Evolutionary conservation across 495 filamentous ascomycete species (phyloP), one percentile per base, ranked within the genome.

Genomic region (Aspergillus kassunensis): DNA sequence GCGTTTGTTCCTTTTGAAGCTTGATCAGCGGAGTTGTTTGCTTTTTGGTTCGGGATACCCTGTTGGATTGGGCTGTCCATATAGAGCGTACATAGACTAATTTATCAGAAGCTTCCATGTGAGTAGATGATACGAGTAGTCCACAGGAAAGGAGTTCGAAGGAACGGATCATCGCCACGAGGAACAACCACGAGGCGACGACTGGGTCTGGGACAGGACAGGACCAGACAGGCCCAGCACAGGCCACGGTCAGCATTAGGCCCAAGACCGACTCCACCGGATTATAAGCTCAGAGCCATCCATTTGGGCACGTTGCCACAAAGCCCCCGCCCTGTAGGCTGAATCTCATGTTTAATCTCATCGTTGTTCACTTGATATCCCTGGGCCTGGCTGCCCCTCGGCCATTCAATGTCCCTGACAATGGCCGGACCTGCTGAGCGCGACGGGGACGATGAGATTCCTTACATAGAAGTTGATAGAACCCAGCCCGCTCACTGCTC

Each of bases 291-390:
- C 37, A 47, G 53, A 62, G 61, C 68, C 68, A 69, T 56, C 64
- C 66, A 64, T 71, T 66, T 59, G 33, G 45, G 59, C 68, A 71
- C 68, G 68, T 71, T 71, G 44, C 36, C 15, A 42, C 46, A 35
- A 20, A 24, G 8, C 31, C 37, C 49, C 44, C 44, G 56, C 57
- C 61, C 61, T 44, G 42, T 41, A 37, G 34, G 24, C 24, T 27
- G 24, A n/a, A n/a, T n/a, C n/a, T n/a, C n/a, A n/a, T n/a, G n/a
- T n/a, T n/a, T n/a, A n/a, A n/a, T n/a, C n/a, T n/a, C n/a, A n/a
- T n/a, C n/a, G n/a, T n/a, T n/a, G n/a, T n/a, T n/a, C n/a, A n/a
- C n/a, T n/a, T n/a, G n/a, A 10, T 10, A 8, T 21, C 18, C n/a
- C 25, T 21, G 13, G n/a, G n/a, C n/a, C 19, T 42, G 43, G 27